Conservation (phyloP, 2,329 filamentous ascomycete genomes). For the Cyphellophora attinorum region DNA sequence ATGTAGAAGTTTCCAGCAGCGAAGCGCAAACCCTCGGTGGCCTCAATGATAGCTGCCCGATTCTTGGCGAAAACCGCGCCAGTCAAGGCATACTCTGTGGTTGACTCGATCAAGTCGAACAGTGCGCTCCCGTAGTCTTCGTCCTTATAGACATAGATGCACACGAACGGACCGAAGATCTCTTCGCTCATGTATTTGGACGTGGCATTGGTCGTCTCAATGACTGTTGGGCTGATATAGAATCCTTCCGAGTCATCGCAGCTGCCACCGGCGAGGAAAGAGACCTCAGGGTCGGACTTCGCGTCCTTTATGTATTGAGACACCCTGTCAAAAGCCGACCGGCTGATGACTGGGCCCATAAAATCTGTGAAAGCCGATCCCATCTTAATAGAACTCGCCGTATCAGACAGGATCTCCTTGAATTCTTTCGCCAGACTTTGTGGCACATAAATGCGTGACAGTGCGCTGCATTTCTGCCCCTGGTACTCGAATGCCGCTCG, state of each 20-base stretch:
- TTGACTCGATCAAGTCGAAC: conserved; percentile 40
- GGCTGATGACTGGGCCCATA: conserved; percentile 79
- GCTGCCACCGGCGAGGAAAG: conserved; percentile 64
- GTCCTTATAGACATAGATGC: conserved; percentile 71
- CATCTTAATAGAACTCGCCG: conserved; percentile 60
- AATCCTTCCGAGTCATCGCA: conserved; percentile 72
- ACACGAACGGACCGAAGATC: conserved; percentile 72
- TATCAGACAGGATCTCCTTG: conserved; percentile 55
- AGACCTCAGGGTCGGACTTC: conserved; percentile 63
- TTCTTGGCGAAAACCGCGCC: conserved; percentile 34
- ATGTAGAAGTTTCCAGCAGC: conserved; percentile 34
- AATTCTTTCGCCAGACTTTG: conserved; percentile 66
- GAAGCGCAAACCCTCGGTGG: conserved; percentile 27
- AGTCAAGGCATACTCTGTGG: conserved; percentile 31
- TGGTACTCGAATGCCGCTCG: conserved; percentile 86
- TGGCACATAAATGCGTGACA: conserved; percentile 69
- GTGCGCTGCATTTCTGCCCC: conserved; percentile 84
- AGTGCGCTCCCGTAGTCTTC: conserved; percentile 36
- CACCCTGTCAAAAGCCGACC: conserved; percentile 71
- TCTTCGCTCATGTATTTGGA: conserved; percentile 69
- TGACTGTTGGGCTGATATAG: conserved; percentile 77
- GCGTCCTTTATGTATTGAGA: conserved; percentile 66
- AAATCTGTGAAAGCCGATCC: conserved; percentile 70
- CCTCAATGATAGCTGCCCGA: conserved; percentile 24
- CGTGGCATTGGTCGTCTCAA: conserved; percentile 60